A percentile compares a stretch with the other conserved stretches of the same genome.
These are phyloP conservation scores for Kodamaea neixiangensis DNA, from an alignment of 805 yeast species.

Conservation along the genomic window DNA sequence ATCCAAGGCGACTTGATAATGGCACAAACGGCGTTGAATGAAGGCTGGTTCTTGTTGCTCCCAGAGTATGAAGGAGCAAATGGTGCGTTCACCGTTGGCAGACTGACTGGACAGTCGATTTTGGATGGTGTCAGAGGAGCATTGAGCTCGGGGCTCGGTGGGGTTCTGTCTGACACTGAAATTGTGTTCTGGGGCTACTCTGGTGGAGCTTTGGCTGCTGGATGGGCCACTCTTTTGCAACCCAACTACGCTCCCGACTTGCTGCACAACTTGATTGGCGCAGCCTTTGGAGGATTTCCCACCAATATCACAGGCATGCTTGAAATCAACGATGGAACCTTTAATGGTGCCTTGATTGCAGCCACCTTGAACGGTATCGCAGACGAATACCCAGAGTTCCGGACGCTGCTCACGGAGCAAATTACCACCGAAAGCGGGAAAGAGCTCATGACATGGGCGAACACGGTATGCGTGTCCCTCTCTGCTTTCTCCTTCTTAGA, in stretches of 20 bases:
- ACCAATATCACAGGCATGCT: constrained; percentile 31
- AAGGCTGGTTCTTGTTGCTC: constrained; percentile 33
- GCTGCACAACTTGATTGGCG: constrained; percentile 25
- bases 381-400: constrained; percentile 28
- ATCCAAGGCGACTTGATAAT: constrained; percentile 16
- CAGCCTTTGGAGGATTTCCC: constrained; percentile 37
- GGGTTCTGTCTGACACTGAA: constrained; percentile 20
- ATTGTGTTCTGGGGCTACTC: constrained; percentile 34
- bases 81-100: constrained; percentile 30
- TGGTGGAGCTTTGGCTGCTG: constrained; percentile 38
- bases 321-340: constrained; percentile 23
- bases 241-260: constrained; percentile 36
- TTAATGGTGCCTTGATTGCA: constrained; percentile 30
- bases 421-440: neutral
- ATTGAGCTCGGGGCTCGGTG: constrained; percentile 18
- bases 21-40: constrained; percentile 13
- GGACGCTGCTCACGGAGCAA: neutral
- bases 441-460: constrained; percentile 1
- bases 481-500: neutral
- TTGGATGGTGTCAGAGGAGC: constrained; percentile 32
- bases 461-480: constrained; percentile 1
- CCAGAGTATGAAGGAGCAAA: constrained; percentile 37
- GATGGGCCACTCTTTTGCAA: constrained; percentile 39
- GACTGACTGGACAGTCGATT: constrained; percentile 28
- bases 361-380: constrained; percentile 29